phyloP scores from a whole-genome alignment of 2,329 filamentous ascomycete genomes.

The Hypomyces perniciosus region DNA sequence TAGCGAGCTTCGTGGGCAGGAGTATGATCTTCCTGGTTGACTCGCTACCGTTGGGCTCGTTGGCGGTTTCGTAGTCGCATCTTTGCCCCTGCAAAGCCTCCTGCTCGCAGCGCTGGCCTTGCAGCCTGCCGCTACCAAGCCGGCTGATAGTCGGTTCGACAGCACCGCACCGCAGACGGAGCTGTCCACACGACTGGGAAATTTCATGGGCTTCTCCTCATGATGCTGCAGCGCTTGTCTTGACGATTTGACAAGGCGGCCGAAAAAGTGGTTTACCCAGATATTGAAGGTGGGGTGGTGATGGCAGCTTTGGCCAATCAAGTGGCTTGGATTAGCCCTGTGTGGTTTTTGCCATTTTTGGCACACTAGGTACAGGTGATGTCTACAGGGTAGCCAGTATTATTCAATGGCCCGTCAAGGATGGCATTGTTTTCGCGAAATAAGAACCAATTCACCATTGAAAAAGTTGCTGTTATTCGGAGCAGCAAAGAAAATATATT shows the following conservation, averaged over 20 bases:
- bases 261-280: slow-evolving; percentile 11
- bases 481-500: too few relatives aligned
- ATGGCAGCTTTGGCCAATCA: slow-evolving; percentile 8
- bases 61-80: slow-evolving; percentile 16
- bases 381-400: too few relatives aligned
- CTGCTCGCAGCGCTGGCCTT: slow-evolving; percentile 18
- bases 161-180: slow-evolving; percentile 53
- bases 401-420: too few relatives aligned
- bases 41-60: slow-evolving; percentile 6
- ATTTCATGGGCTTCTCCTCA: slow-evolving; percentile 56
- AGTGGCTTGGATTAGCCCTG: background rate
- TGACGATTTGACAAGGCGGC: slow-evolving; percentile 1
- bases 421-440: too few relatives aligned
- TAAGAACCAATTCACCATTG: too few relatives aligned
- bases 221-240: slow-evolving; percentile 26
- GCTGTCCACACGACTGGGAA: slow-evolving; percentile 53
- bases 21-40: slow-evolving; percentile 10
- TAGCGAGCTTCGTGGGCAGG: slow-evolving; percentile 29
- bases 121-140: slow-evolving; percentile 15
- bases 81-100: slow-evolving; percentile 20
- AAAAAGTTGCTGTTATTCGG: too few relatives aligned
- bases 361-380: too few relatives aligned
- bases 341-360: background rate
- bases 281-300: slow-evolving; percentile 4
- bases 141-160: slow-evolving; percentile 37